Conservation (phyloP, 2,329 filamentous ascomycete genomes). For the Fusarium neocosmosporiellum region DNA sequence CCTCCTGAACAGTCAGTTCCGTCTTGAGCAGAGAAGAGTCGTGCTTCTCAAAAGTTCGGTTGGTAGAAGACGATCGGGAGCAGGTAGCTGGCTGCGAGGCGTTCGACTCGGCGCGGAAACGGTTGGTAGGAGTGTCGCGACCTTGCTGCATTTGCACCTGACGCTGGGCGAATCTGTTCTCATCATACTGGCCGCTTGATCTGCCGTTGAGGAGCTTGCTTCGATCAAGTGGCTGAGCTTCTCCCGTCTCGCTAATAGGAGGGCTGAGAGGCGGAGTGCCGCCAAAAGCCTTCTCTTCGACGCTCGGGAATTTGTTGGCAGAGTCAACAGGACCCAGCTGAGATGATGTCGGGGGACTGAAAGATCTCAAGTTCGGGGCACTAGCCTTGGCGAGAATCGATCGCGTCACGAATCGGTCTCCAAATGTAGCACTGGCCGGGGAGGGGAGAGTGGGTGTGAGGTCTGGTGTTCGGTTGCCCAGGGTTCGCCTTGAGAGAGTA, state of each 20-base stretch:
- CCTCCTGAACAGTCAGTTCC: slow-evolving; percentile 49
- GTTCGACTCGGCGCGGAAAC: slow-evolving; percentile 59
- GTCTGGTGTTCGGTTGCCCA: slow-evolving; percentile 63
- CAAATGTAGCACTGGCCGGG: slow-evolving; percentile 55
- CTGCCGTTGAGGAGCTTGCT: slow-evolving; percentile 79
- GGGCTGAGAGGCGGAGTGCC: slow-evolving; percentile 56
- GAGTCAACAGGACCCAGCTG: slow-evolving; percentile 53
- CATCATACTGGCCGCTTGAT: slow-evolving; percentile 81
- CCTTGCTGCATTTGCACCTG: slow-evolving; percentile 84
- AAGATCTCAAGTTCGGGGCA: slow-evolving; percentile 74
- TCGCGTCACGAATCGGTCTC: slow-evolving; percentile 60
- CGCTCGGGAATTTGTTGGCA: slow-evolving; percentile 50
- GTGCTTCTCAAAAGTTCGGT: slow-evolving; percentile 50
- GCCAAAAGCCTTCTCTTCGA: slow-evolving; percentile 49
- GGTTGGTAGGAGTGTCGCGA: slow-evolving; percentile 69
- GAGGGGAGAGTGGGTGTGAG: slow-evolving; percentile 58
- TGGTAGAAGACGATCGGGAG: slow-evolving; percentile 61
- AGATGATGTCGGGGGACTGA: slow-evolving; percentile 60
- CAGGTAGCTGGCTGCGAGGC: slow-evolving; percentile 52
- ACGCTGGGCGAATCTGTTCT: slow-evolving; percentile 84
- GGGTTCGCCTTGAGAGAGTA: slow-evolving; percentile 73
- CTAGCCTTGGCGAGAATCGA: slow-evolving; percentile 67
- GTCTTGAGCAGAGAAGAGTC: slow-evolving; percentile 44
- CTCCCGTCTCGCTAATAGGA: slow-evolving; percentile 77
- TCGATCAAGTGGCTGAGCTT: slow-evolving; percentile 74